phyloP scores from a whole-genome alignment of 2,329 filamentous ascomycete genomes.

The Penicillium capsulatum region DNA sequence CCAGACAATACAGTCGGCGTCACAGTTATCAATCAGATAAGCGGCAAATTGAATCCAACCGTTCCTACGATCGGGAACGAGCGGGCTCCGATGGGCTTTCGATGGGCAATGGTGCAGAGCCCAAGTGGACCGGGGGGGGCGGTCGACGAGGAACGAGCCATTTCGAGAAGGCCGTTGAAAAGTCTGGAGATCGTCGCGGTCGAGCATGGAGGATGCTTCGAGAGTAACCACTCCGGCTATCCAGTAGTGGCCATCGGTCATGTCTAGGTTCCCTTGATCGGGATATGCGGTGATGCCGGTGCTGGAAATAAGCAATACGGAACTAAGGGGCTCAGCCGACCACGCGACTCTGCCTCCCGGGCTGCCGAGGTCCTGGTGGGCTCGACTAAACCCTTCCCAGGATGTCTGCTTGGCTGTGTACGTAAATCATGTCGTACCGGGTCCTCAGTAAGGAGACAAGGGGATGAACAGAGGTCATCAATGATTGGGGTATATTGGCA shows the following conservation, averaged over 20 bases:
- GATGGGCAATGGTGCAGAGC: not conserved
- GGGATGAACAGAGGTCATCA: too few relatives aligned
- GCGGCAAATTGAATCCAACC: not conserved
- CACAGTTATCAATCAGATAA: conserved; percentile 19
- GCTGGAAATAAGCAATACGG: too few relatives aligned
- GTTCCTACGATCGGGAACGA: conserved; percentile 10
- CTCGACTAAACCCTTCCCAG: conserved; percentile 11
- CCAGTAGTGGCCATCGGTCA: too few relatives aligned
- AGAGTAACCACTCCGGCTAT: too few relatives aligned
- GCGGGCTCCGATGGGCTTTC: conserved; percentile 1
- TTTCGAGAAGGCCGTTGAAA: conserved; percentile 9
- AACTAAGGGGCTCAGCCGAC: not conserved
- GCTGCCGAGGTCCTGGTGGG: conserved; percentile 16
- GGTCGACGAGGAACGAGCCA: too few relatives aligned
- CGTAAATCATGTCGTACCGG: too few relatives aligned
- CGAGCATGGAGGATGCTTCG: too few relatives aligned
- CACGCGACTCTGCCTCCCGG: conserved; percentile 10
- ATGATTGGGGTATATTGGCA: too few relatives aligned
- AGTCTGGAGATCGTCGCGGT: not conserved
- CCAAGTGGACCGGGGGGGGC: conserved; percentile 8
- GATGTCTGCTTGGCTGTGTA: conserved; percentile 4
- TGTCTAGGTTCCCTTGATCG: too few relatives aligned
- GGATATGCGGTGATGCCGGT: too few relatives aligned
- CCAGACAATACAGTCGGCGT: conserved; percentile 1
- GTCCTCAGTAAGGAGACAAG: too few relatives aligned